phyloP scores from a whole-genome alignment of 495 filamentous ascomycete genomes.

The Bombardia bombarda region DNA sequence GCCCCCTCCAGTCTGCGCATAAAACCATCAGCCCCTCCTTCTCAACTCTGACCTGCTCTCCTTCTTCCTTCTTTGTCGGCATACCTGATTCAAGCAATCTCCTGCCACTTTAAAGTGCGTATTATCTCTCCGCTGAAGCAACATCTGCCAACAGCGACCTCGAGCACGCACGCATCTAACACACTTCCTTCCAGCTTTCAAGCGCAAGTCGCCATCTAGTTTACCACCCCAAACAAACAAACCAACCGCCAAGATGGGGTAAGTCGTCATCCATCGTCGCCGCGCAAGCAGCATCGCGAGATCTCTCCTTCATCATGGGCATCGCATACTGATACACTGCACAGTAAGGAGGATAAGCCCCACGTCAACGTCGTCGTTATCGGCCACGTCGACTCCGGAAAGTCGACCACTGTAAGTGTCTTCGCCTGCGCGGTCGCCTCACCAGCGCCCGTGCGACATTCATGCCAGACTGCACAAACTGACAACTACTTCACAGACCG shows the following conservation, averaged over 20 bases:
- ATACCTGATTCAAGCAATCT: constrained; percentile 32
- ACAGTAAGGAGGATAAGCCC: constrained; percentile 74
- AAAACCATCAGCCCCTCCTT: constrained; percentile 26
- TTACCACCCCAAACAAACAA: neutral
- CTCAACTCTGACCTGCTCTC: constrained; percentile 10
- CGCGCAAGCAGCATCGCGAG: neutral
- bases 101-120: constrained; percentile 23
- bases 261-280: constrained; percentile 6
- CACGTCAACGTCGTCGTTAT: constrained; percentile 99
- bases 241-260: constrained; percentile 24
- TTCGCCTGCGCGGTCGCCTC: neutral
- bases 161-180: neutral
- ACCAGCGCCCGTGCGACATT: constrained; percentile 30
- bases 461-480: constrained; percentile 1
- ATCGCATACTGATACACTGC: neutral
- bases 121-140: neutral
- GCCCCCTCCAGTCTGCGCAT: constrained; percentile 20
- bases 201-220: constrained; percentile 12
- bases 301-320: neutral
- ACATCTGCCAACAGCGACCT: neutral
- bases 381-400: constrained; percentile 99
- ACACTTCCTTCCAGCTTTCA: constrained; percentile 6
- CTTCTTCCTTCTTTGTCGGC: constrained; percentile 26
- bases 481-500: constrained; percentile 26
- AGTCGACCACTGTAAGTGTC: constrained; percentile 82